Evolutionary conservation across 139 green algal species (phyloP).

Genomic region (Haematococcus lacustris): DNA sequence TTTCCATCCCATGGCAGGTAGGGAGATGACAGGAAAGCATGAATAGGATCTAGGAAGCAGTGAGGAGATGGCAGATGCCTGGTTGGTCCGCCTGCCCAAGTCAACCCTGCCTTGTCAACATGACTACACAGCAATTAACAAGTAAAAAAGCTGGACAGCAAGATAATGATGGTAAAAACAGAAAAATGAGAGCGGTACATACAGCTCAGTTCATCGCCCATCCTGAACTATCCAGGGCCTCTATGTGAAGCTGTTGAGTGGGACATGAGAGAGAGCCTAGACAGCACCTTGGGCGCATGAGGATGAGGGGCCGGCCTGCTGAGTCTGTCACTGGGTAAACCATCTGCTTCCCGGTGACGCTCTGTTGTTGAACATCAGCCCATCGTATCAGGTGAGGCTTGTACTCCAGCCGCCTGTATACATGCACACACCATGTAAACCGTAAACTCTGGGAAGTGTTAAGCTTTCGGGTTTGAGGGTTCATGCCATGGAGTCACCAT

Average conservation of each 20-base stretch:
- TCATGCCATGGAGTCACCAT: conserved; percentile 33
- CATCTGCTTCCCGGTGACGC: conserved; percentile 59
- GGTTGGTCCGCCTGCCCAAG: too few relatives aligned
- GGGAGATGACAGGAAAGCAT: too few relatives aligned
- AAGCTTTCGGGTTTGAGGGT: conserved; percentile 15
- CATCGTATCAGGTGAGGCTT: conserved; percentile 59
- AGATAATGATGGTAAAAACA: neutral
- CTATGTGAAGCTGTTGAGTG: neutral
- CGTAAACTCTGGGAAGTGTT: neutral
- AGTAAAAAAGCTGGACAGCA: too few relatives aligned
- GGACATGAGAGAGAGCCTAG: neutral
- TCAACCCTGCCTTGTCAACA: too few relatives aligned
- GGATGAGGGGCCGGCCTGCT: conserved; percentile 55
- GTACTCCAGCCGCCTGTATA: conserved; percentile 51
- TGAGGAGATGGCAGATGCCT: too few relatives aligned
- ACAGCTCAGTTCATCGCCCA: neutral
- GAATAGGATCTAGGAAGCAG: too few relatives aligned
- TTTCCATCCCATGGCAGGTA: too few relatives aligned
- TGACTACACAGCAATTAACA: too few relatives aligned
- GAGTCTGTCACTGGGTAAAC: conserved; percentile 51
- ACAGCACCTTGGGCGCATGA: conserved; percentile 66
- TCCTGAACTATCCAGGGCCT: neutral
- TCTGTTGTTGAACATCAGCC: conserved; percentile 49
- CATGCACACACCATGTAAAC: neutral
- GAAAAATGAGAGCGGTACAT: neutral